These are phyloP conservation scores for Fusarium verrucosum DNA, from an alignment of 2,329 filamentous ascomycete genomes.

Conservation along the genomic window DNA sequence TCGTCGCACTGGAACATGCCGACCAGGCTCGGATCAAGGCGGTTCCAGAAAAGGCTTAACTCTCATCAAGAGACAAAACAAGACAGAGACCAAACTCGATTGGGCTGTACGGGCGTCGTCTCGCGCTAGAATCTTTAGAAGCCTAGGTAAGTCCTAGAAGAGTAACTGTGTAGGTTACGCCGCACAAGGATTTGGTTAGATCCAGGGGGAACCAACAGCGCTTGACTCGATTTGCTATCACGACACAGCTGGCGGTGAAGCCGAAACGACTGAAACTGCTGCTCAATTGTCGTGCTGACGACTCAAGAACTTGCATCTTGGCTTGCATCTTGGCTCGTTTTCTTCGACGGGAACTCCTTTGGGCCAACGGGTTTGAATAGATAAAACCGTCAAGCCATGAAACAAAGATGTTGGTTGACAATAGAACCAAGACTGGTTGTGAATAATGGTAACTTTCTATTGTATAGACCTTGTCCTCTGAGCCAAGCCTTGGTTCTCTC, in stretches of 20 bases:
- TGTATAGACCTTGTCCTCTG: neutral
- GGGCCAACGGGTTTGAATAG: neutral
- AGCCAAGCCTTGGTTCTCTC: neutral
- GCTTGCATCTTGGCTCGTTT: conserved; percentile 6
- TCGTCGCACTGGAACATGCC: rapidly evolving
- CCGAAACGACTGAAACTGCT: conserved; percentile 7
- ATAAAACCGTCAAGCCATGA: neutral
- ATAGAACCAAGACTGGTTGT: neutral
- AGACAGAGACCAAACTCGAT: conserved; percentile 10
- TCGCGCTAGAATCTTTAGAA: conserved; percentile 42
- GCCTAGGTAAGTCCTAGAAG: conserved; percentile 11
- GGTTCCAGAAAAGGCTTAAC: neutral
- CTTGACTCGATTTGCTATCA: neutral
- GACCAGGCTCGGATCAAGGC: neutral
- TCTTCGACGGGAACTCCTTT: neutral
- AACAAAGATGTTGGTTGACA: neutral
- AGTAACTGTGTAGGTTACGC: no score
- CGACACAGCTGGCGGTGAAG: conserved; percentile 3
- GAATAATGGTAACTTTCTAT: neutral
- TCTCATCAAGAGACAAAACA: neutral
- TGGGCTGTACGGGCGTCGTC: conserved; percentile 14
- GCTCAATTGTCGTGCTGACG: neutral
- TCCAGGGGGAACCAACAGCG: neutral
- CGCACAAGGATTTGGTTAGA: neutral
- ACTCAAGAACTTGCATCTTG: neutral